phyloP scores from a whole-genome alignment of 148 eudicot genomes.

The Polygonum maritimum region DNA sequence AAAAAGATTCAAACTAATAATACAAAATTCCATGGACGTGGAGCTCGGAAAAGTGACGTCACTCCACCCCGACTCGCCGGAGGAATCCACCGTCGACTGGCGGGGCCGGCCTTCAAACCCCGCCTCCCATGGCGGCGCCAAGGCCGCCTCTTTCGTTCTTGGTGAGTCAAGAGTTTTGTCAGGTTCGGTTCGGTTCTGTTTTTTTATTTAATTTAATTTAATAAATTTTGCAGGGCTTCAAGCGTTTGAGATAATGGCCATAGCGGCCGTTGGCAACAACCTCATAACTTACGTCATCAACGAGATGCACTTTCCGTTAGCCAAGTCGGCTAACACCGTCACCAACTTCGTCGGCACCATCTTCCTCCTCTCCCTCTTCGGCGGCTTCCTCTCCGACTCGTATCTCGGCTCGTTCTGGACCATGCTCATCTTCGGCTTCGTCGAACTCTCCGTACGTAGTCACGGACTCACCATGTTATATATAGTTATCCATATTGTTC shows the following conservation, averaged over 20 bases:
- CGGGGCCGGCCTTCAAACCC: constrained; percentile 73
- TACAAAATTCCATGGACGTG: not conserved
- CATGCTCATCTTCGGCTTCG: constrained; percentile 89
- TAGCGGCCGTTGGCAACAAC: constrained; percentile 97
- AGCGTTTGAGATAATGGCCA: constrained; percentile 89
- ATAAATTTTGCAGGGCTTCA: constrained; percentile 50
- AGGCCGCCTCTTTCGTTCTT: constrained; percentile 80
- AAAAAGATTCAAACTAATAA: not conserved
- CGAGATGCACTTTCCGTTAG: constrained; percentile 84
- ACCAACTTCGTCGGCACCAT: constrained; percentile 91
- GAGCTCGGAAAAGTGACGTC: constrained; percentile 7
- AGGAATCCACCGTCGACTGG: constrained; percentile 50
- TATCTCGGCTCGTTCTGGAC: constrained; percentile 96
- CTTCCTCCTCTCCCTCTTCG: constrained; percentile 74
- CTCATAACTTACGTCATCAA: constrained; percentile 85
- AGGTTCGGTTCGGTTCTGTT: too few species aligned
- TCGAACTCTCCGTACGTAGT: constrained; percentile 72
- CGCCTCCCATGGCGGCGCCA: constrained; percentile 69
- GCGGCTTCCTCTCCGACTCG: constrained; percentile 92
- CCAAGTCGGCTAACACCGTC: constrained; percentile 83
- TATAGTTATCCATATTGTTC: too few species aligned
- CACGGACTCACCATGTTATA: not conserved
- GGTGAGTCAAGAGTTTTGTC: constrained; percentile 24
- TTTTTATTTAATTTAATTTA: not conserved
- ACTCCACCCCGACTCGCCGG: not conserved